A percentile compares a stretch with the other conserved stretches of the same genome.
These are phyloP conservation scores for Coemansia aciculifera DNA, from an alignment of 192 early-diverging fungal genomes.

Conservation along the genomic window DNA sequence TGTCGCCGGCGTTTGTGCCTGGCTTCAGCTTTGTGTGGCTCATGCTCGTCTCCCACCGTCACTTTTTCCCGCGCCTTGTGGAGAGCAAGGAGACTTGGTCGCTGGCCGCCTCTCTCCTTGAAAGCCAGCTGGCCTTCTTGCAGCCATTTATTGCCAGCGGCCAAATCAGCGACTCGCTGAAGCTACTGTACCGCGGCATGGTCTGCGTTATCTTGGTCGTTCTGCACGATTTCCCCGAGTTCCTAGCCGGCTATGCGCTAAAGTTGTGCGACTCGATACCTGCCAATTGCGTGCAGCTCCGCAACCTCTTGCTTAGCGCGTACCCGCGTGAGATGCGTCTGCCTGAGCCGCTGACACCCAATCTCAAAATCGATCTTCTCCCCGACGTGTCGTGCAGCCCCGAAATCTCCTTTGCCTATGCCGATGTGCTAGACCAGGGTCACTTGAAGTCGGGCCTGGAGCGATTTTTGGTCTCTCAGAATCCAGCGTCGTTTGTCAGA, in stretches of 20 bases:
- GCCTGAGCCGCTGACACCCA: constrained; percentile 95
- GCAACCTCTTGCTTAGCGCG: constrained; percentile 95
- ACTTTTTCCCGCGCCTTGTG: constrained; percentile 87
- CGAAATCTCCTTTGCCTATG: constrained; percentile 84
- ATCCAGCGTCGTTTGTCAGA: constrained; percentile 34
- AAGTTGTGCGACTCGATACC: constrained; percentile 93
- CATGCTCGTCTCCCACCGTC: constrained; percentile 87
- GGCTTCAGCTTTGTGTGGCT: constrained; percentile 95
- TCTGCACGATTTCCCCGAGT: constrained; percentile 97
- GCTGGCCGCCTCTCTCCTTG: constrained; percentile 78
- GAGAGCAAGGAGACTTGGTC: constrained; percentile 81
- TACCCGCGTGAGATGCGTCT: constrained; percentile 93
- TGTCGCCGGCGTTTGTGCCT: constrained; percentile 85
- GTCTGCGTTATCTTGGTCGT: constrained; percentile 89
- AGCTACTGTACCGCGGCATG: constrained; percentile 85
- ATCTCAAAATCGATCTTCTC: constrained; percentile 87
- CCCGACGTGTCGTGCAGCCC: constrained; percentile 88
- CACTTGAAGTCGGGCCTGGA: constrained; percentile 77
- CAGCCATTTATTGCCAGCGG: constrained; percentile 75
- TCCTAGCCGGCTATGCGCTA: constrained; percentile 89
- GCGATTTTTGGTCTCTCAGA: constrained; percentile 63
- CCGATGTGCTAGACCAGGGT: constrained; percentile 58
- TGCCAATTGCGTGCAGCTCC: constrained; percentile 85
- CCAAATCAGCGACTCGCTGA: constrained; percentile 72
- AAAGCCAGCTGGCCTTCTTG: constrained; percentile 83